Evolutionary conservation across 768 basidiomycete genomes (phyloP).

Genomic region (Solioccasus polychromus): DNA sequence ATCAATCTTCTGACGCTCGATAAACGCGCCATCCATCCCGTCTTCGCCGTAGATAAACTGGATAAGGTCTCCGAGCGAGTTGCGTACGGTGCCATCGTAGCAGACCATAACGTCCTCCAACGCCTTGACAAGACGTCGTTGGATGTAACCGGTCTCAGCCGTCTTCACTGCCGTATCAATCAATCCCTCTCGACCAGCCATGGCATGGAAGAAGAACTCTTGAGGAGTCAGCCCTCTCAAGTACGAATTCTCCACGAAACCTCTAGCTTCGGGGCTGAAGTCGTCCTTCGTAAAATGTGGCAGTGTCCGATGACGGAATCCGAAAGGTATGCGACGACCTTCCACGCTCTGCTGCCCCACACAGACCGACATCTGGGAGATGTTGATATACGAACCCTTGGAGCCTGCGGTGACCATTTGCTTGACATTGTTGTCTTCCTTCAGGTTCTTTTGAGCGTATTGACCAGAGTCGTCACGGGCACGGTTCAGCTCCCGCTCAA

Average conservation of each 20-base stretch:
- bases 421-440: conserved; percentile 99
- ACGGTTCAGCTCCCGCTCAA: conserved; percentile 87
- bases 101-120: conserved; percentile 96
- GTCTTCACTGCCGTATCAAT: conserved; percentile 99
- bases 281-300: conserved; percentile 99
- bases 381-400: conserved; percentile 99
- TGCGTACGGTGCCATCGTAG: conserved; percentile 97
- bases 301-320: conserved; percentile 93
- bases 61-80: conserved; percentile 93
- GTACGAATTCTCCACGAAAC: conserved; percentile 99
- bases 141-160: conserved; percentile 98
- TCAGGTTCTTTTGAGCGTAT: conserved; percentile 94
- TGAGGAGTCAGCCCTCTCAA: conserved; percentile 94
- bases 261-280: conserved; percentile 95
- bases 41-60: conserved; percentile 99
- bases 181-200: conserved; percentile 98
- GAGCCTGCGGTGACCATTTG: conserved; percentile 99
- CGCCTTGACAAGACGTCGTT: conserved; percentile 96
- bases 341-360: conserved; percentile 99
- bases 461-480: conserved; percentile 96
- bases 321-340: conserved; percentile 97
- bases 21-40: conserved; percentile 97
- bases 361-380: conserved; percentile 99
- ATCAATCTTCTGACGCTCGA: conserved; percentile 93
- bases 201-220: conserved; percentile 99